phyloP scores from a whole-genome alignment of 305 asterid genomes.

The Petunia hybrid region DNA sequence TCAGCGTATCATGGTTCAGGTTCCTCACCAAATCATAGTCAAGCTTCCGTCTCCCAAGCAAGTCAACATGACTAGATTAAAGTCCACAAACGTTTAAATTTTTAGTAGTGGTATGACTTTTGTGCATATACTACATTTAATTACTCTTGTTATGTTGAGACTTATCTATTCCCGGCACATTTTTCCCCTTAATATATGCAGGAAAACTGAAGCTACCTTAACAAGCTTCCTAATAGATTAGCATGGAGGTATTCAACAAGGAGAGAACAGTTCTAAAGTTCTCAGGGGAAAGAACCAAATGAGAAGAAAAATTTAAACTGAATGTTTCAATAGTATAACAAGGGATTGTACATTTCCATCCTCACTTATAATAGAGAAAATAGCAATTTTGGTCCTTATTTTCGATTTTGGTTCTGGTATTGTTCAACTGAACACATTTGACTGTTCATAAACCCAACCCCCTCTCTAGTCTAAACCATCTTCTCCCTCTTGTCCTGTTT shows the following conservation, averaged over 20 bases:
- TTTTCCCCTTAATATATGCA: constrained; percentile 41
- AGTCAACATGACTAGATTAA: constrained; percentile 38
- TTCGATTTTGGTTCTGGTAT: constrained; percentile 6
- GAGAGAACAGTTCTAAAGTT: constrained; percentile 8
- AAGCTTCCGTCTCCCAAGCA: constrained; percentile 41
- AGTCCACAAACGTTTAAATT: neutral
- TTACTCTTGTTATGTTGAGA: neutral
- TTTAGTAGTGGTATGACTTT: constrained; percentile 7
- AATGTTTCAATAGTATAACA: constrained; percentile 27
- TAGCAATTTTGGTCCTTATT: constrained; percentile 1
- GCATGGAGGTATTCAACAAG: neutral
- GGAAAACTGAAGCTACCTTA: constrained; percentile 67
- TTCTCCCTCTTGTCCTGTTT: neutral
- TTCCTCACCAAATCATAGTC: constrained; percentile 35
- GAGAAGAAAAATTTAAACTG: constrained; percentile 1
- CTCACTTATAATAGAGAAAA: neutral
- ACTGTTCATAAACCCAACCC: constrained; percentile 16
- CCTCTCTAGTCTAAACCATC: constrained; percentile 15
- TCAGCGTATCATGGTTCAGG: constrained; percentile 10
- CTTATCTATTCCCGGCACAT: neutral
- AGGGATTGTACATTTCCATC: constrained; percentile 29
- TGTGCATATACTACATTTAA: neutral
- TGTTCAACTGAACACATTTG: neutral
- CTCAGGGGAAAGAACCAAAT: neutral
- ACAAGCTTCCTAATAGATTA: constrained; percentile 33